These are phyloP conservation scores for Vitis hybrid DNA, from an alignment of 177 flowering plant species.

Conservation along the genomic window DNA sequence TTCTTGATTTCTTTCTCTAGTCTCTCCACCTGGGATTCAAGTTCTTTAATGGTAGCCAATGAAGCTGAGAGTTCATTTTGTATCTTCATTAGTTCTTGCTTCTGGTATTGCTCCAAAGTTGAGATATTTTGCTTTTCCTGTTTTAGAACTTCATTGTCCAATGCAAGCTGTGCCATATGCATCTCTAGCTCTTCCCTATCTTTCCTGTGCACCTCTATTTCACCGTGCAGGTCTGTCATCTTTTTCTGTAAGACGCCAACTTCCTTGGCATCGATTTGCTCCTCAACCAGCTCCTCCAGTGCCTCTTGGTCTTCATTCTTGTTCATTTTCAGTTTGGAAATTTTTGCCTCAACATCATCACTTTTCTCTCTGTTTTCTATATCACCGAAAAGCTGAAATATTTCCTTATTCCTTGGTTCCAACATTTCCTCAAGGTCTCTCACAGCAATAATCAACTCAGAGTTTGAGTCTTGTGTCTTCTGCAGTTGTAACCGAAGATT, in stretches of 20 bases:
- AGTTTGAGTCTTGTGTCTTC: slow-evolving; percentile 40
- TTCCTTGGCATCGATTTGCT: slow-evolving; percentile 17
- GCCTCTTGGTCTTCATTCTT: slow-evolving; percentile 5
- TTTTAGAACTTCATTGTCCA: slow-evolving; percentile 29
- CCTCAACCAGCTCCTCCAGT: slow-evolving; percentile 5
- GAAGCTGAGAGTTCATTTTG: slow-evolving; percentile 16
- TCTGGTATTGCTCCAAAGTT: slow-evolving; percentile 21
- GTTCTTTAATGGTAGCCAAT: slow-evolving; percentile 25
- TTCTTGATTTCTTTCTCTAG: slow-evolving; percentile 28
- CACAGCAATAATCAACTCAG: slow-evolving; percentile 40
- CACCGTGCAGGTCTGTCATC: slow-evolving; percentile 27
- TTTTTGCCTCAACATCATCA: slow-evolving; percentile 8
- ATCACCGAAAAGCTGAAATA: slow-evolving; percentile 18
- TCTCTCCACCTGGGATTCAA: slow-evolving; percentile 30
- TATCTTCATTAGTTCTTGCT: slow-evolving; percentile 7
- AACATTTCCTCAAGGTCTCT: slow-evolving; percentile 38
- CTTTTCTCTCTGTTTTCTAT: slow-evolving; percentile 11
- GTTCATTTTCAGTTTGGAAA: not conserved
- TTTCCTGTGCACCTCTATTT: slow-evolving; percentile 26
- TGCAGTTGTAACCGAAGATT: slow-evolving; percentile 40
- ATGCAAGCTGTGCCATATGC: slow-evolving; percentile 30
- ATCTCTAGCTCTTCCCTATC: slow-evolving; percentile 30
- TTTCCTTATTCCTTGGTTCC: slow-evolving; percentile 29
- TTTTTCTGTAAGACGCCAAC: slow-evolving; percentile 25
- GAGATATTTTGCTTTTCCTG: slow-evolving; percentile 32